Evolutionary conservation across 345 rosid species (phyloP).

Genomic region (Ceriops tagal): DNA sequence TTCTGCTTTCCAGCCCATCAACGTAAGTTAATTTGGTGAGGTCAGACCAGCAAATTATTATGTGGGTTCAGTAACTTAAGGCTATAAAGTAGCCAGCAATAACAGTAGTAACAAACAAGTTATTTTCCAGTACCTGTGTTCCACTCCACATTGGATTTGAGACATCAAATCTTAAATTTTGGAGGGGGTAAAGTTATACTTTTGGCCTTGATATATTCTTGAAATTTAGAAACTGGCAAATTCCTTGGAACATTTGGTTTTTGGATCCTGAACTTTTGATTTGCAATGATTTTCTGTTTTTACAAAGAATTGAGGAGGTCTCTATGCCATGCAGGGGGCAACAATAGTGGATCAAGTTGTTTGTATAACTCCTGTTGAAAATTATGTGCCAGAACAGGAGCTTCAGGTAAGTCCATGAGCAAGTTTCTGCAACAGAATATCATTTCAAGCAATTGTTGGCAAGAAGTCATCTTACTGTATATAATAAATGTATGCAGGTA

Average conservation of each 20-base stretch:
- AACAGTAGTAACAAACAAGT: no score
- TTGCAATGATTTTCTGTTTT: neutral
- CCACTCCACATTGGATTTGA: no score
- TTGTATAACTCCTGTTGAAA: constrained; percentile 58
- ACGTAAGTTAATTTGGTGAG: no score
- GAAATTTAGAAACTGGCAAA: neutral
- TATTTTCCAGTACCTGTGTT: no score
- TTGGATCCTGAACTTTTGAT: neutral
- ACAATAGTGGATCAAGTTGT: constrained; percentile 85
- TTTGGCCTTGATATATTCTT: no score
- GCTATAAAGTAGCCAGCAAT: no score
- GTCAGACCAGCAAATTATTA: no score
- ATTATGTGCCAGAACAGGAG: constrained; percentile 52
- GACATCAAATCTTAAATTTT: no score
- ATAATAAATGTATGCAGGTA: constrained; percentile 46
- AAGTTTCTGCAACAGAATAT: constrained; percentile 3
- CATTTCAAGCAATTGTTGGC: constrained; percentile 9
- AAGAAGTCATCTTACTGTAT: constrained; percentile 11
- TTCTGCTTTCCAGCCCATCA: no score
- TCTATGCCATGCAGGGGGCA: constrained; percentile 59
- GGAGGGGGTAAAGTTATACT: no score
- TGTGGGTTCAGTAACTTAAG: no score
- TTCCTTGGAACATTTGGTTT: neutral
- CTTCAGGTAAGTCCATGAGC: constrained; percentile 38
- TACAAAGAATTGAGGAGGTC: neutral